A percentile compares a stretch with the other conserved stretches of the same genome.
phyloP scores from a whole-genome alignment of 768 basidiomycete species.

The Rhizopogon vinicolor region DNA sequence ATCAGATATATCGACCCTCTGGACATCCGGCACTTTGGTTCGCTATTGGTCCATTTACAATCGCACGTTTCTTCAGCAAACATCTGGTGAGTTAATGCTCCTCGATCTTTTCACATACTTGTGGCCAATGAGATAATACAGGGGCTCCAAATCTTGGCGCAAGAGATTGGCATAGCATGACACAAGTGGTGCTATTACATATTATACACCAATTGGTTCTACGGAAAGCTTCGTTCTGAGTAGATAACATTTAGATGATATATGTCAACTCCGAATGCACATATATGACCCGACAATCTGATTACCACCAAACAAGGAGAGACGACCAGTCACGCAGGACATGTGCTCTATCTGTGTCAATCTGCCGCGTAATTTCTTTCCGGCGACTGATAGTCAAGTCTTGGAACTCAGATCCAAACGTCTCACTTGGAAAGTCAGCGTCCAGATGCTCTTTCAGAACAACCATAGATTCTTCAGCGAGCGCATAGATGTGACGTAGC shows the following conservation, averaged over 20 bases:
- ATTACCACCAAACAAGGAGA: slow-evolving; percentile 56
- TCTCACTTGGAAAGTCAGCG: slow-evolving; percentile 91
- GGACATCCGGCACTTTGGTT: not conserved
- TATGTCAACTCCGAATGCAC: not conserved
- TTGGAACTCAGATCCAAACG: slow-evolving; percentile 48
- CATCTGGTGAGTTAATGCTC: not conserved
- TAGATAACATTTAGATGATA: not conserved
- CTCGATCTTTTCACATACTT: not conserved
- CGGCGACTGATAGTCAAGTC: slow-evolving; percentile 72
- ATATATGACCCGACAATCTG: not conserved
- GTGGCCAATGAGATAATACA: not conserved
- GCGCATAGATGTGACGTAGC: slow-evolving; percentile 69
- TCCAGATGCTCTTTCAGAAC: slow-evolving; percentile 87
- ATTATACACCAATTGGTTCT: not conserved
- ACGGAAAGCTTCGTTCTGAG: too few species aligned
- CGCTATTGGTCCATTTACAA: not conserved
- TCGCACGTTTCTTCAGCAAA: not conserved
- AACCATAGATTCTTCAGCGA: slow-evolving; percentile 94
- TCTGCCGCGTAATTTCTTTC: slow-evolving; percentile 81
- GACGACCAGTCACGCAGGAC: slow-evolving; percentile 64
- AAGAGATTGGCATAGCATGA: not conserved
- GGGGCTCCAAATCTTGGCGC: not conserved
- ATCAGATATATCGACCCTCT: not conserved
- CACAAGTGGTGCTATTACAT: not conserved
- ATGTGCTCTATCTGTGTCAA: slow-evolving; percentile 69